These are phyloP conservation scores for Claviceps sp. DNA, from an alignment of 2,329 filamentous ascomycete species.

Conservation along the genomic window DNA sequence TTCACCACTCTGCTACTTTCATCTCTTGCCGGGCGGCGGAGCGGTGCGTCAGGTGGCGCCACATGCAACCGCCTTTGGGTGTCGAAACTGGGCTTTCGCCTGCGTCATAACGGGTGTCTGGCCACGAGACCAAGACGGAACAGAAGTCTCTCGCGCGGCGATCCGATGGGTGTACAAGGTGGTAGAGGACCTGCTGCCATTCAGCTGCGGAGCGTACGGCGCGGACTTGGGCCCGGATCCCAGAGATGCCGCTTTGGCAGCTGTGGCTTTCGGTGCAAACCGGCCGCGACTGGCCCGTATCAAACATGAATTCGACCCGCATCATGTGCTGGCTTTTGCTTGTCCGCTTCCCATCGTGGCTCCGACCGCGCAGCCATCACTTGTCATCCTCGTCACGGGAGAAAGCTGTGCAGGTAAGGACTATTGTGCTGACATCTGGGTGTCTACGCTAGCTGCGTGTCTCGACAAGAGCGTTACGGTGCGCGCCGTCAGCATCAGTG, in stretches of 20 bases:
- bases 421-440: conserved; percentile 42
- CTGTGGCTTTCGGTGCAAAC: conserved; percentile 45
- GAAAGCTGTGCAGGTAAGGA: conserved; percentile 45
- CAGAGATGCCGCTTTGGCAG: conserved; percentile 37
- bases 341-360: conserved; percentile 34
- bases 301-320: conserved; percentile 36
- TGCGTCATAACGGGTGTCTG: conserved; percentile 52
- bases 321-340: conserved; percentile 37
- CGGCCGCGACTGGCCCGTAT: conserved; percentile 32
- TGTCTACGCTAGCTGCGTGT: conserved; percentile 20
- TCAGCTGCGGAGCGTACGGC: conserved; percentile 39
- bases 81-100: conserved; percentile 50
- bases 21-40: conserved; percentile 47
- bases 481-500: conserved; percentile 41
- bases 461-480: conserved; percentile 18
- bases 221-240: conserved; percentile 52
- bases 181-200: conserved; percentile 30
- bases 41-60: conserved; percentile 29
- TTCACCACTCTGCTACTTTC: conserved; percentile 43
- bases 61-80: conserved; percentile 44
- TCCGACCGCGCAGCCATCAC: conserved; percentile 20
- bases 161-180: conserved; percentile 45
- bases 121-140: conserved; percentile 38
- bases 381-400: conserved; percentile 46
- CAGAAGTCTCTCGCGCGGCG: conserved; percentile 21